phyloP scores from a whole-genome alignment of 2,329 filamentous ascomycete species.

The Aspergillus eucalypticola region DNA sequence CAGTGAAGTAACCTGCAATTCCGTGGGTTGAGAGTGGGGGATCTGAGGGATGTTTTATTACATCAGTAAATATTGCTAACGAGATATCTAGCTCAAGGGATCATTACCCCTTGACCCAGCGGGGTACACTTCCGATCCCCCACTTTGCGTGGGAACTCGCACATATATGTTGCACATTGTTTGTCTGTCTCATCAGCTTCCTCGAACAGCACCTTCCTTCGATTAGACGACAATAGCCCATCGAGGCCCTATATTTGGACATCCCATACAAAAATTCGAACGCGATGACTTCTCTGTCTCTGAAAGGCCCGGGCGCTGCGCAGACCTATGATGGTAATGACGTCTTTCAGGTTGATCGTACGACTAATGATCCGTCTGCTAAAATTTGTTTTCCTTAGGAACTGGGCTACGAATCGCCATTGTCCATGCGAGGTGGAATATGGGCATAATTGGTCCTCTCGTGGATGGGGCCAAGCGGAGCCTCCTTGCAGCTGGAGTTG shows the following conservation, averaged over 20 bases:
- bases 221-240: too few relatives aligned
- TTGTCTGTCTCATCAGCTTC: background rate
- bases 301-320: slow-evolving; percentile 65
- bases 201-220: background rate
- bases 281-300: slow-evolving; percentile 53
- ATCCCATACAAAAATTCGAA: background rate
- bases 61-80: background rate
- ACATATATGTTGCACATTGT: background rate
- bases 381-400: slow-evolving; percentile 45
- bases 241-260: background rate
- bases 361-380: slow-evolving; percentile 10
- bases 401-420: slow-evolving; percentile 85
- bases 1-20: too few relatives aligned
- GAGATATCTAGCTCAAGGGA: background rate
- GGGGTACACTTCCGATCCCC: background rate
- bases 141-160: background rate
- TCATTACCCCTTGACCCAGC: background rate
- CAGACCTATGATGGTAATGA: slow-evolving; percentile 58
- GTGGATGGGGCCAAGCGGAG: slow-evolving; percentile 77
- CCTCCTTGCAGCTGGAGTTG: slow-evolving; percentile 76
- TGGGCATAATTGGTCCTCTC: slow-evolving; percentile 79
- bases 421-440: slow-evolving; percentile 95
- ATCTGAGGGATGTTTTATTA: background rate
- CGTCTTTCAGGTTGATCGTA: slow-evolving; percentile 3
- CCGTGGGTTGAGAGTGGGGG: too few relatives aligned